These are phyloP conservation scores for Chamaecrista fasciculata DNA, from an alignment of 306 rosid species.

Conservation along the genomic window DNA sequence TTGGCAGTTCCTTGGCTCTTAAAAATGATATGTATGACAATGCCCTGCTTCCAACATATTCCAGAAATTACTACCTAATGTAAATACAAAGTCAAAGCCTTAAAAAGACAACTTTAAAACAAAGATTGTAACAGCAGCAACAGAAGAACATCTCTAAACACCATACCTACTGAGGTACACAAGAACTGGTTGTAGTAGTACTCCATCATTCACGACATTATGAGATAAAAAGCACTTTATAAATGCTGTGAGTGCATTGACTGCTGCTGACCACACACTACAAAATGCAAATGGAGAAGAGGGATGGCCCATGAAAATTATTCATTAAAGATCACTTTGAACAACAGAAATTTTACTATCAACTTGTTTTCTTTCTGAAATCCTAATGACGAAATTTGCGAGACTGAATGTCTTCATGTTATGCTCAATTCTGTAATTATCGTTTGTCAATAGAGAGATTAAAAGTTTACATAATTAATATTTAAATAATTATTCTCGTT, in stretches of 20 bases:
- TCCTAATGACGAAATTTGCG: background rate
- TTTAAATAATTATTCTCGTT: slow-evolving; percentile 1
- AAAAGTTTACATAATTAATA: background rate
- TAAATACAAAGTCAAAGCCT: slow-evolving; percentile 19
- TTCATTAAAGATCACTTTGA: background rate
- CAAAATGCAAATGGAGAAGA: slow-evolving; percentile 33
- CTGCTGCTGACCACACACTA: slow-evolving; percentile 95
- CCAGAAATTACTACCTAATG: slow-evolving; percentile 21
- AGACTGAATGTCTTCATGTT: background rate
- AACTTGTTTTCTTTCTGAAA: slow-evolving; percentile 18
- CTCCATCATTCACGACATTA: slow-evolving; percentile 48
- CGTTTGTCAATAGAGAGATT: background rate
- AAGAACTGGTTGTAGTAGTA: slow-evolving; percentile 91
- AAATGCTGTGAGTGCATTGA: slow-evolving; percentile 87
- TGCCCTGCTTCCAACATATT: slow-evolving; percentile 63
- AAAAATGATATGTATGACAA: slow-evolving; percentile 63
- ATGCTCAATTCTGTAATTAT: background rate
- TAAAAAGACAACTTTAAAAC: background rate
- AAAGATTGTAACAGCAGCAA: background rate
- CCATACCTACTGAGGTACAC: slow-evolving; percentile 83
- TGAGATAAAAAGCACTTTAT: slow-evolving; percentile 72
- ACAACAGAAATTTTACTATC: background rate
- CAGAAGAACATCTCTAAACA: background rate
- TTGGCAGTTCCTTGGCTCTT: slow-evolving; percentile 59
- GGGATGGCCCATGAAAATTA: slow-evolving; percentile 4